Base-by-base conservation (phyloP, 202 grass and related monocot genomes). In the Setaria italica region DNA sequence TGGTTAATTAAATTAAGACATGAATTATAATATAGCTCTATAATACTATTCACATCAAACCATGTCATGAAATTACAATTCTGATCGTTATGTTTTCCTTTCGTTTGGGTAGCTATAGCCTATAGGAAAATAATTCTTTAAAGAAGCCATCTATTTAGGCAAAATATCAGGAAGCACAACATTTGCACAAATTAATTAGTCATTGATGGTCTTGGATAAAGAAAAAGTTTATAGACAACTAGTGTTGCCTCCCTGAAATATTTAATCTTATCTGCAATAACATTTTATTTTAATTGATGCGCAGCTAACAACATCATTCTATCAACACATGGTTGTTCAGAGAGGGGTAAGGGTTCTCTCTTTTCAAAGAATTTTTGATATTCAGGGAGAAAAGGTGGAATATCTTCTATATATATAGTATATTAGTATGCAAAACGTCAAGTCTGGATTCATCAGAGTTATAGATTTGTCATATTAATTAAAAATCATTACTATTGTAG, bases 321-420 rank as follows among this genome's bases (percentile, higher is more conserved):
- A 90, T 87, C 95, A 93, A 77, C 95, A 95, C 76, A 42, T 94
- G 72, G 89, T 97, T 84, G 90, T 97, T 85, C 92, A 97, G 88
- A 90, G 95, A 95, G 90, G 87, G 85, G 95, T 95, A 91, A 89
- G 79, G 45, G 50, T 81, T 76, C 32, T 65, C 19, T 53, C 80
- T 75, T 60, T 0, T 0, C 15, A 66, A 15, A 65, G 5, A 45
- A 43, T 42, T 77, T 56, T 70, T 29, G 77, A 75, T 41, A 35
- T 78, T 6, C 39, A 45, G 29, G 19, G 7, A 15, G 20, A 72
- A 72, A 32, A 49, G 5, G 42, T 29, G 42, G n/a, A 66, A 37
- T 46, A 46, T 46, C 67, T 70, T 70, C n/a, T 41, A 70, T 62
- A 17, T 25, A 25, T 25, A 25, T 25, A 25, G 25, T 25, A 25